Conservation (phyloP, 352 stramenopile species). For the Pythium rhizo-oryzae region DNA sequence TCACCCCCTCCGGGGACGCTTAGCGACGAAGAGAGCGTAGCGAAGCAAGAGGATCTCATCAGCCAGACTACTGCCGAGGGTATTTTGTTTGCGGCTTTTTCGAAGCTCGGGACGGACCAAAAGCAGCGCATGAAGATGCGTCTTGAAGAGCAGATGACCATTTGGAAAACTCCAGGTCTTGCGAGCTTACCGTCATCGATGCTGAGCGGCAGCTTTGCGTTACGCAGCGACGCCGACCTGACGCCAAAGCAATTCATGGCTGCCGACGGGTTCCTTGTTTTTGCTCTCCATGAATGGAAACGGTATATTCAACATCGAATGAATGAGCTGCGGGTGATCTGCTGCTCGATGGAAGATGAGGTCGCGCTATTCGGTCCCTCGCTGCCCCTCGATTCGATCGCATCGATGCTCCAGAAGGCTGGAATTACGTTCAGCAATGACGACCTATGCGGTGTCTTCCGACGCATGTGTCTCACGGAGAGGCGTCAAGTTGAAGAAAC, state of each 20-base stretch:
- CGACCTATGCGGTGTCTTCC: constrained; percentile 62
- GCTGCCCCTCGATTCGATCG: constrained; percentile 55
- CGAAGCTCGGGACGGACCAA: constrained; percentile 49
- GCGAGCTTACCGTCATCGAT: constrained; percentile 9
- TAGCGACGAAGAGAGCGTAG: not conserved
- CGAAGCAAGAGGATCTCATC: constrained; percentile 39
- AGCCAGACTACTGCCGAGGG: constrained; percentile 35
- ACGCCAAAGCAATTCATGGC: constrained; percentile 34
- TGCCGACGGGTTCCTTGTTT: constrained; percentile 55
- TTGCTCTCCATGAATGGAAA: constrained; percentile 70
- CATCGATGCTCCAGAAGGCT: constrained; percentile 54
- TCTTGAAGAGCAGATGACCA: constrained; percentile 36
- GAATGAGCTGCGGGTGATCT: constrained; percentile 66
- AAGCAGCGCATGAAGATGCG: constrained; percentile 42
- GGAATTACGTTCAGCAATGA: constrained; percentile 52
- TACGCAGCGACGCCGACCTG: constrained; percentile 1
- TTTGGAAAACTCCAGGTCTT: constrained; percentile 26
- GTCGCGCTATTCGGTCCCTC: constrained; percentile 54
- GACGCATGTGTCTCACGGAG: constrained; percentile 61
- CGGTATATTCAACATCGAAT: constrained; percentile 69
- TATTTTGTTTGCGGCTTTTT: constrained; percentile 57
- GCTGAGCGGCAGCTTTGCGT: constrained; percentile 13
- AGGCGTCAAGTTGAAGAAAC: constrained; percentile 1
- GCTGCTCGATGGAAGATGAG: constrained; percentile 59
- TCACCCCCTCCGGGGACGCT: no score